Evolutionary conservation across 371 early-diverging fungal species (phyloP), one percentile per base, ranked within the genome.

Genomic region (Mucor mucedo): DNA sequence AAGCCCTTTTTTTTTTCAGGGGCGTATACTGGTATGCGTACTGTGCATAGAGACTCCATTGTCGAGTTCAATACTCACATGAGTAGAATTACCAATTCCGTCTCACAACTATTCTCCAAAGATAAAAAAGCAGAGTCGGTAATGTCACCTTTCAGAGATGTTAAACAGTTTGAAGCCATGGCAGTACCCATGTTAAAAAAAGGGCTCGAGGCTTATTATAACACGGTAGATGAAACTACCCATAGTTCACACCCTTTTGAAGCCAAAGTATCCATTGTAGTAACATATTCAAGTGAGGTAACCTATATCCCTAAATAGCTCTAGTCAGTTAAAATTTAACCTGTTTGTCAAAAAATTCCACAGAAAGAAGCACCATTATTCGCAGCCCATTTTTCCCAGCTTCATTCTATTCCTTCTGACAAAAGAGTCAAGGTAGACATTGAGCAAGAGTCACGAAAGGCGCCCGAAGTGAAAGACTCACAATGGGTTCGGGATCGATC

Each of bases 401-500:
- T 84, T 0, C 55, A 21, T 0, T 41, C 56, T 27, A 45, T 66
- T 1, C 82, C 78, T 40, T 62, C 65, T 13, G 42, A 60, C 4
- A 55, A 64, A 3, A 60, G 75, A 30, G 65, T 77, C 38, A 77
- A 83, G 41, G 85, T 87, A 2, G 71, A 78, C 40, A 55, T 86
- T 1, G 78, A 80, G 30, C 71, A 82, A 44, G 68, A 83, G 29
- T 70, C 79, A 7, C 62, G 87, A 48, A 73, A 65, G 3, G 54
- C 68, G 9, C 85, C 89, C 3, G 73, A 69, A 13, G 77, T 84
- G 29, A 89, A 89, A 70, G 86, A 89, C 58, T 85, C 89, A 0
- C 82, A 84, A 64, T 89, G 89, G 89, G 83, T 89, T 21, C 68
- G 82, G 32, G 84, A 85, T 30, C 72, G 86, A 10, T 58, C 62